Percentiles rank a stretch among this genome's conserved stretches.
phyloP scores from a whole-genome alignment of 352 stramenopile species.

The Phytopythium oedochilum region DNA sequence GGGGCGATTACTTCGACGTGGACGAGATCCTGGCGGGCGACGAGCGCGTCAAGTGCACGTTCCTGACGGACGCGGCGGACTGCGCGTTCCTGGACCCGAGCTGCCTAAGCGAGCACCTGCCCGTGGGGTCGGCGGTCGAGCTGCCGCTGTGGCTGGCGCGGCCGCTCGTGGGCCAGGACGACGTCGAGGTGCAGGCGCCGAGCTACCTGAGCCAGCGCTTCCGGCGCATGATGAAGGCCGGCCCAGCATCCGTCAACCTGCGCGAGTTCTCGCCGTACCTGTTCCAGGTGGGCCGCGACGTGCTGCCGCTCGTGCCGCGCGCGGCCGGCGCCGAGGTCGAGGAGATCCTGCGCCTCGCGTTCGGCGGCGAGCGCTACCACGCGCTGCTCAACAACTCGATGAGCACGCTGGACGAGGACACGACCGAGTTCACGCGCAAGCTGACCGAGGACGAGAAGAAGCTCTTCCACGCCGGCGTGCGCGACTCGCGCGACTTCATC shows the following conservation, averaged over 20 bases:
- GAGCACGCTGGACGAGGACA: constrained; percentile 81
- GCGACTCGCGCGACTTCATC: constrained; percentile 70
- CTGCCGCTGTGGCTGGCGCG: constrained; percentile 75
- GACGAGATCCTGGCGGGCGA: constrained; percentile 76
- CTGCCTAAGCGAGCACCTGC: constrained; percentile 45
- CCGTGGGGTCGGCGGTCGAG: constrained; percentile 45
- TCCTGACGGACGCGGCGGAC: constrained; percentile 57
- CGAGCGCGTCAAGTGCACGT: constrained; percentile 76
- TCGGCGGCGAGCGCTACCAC: constrained; percentile 71
- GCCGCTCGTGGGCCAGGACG: constrained; percentile 33
- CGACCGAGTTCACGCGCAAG: constrained; percentile 75
- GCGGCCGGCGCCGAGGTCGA: constrained; percentile 52
- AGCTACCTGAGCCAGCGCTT: constrained; percentile 69
- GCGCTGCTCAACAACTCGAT: constrained; percentile 81
- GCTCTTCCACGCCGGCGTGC: constrained; percentile 57
- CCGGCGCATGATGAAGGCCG: constrained; percentile 77
- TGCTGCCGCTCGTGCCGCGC: constrained; percentile 49
- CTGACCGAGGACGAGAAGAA: constrained; percentile 68
- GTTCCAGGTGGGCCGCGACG: constrained; percentile 57
- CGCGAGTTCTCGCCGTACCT: constrained; percentile 74
- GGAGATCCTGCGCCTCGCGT: constrained; percentile 74
- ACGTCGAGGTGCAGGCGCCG: constrained; percentile 55
- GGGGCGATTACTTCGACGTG: constrained; percentile 58
- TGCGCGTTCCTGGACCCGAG: constrained; percentile 77
- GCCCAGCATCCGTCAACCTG: constrained; percentile 65